Evolutionary conservation across 306 rosid genomes (phyloP), one percentile per base, ranked within the genome.

Genomic region (Castanea mollissima): DNA sequence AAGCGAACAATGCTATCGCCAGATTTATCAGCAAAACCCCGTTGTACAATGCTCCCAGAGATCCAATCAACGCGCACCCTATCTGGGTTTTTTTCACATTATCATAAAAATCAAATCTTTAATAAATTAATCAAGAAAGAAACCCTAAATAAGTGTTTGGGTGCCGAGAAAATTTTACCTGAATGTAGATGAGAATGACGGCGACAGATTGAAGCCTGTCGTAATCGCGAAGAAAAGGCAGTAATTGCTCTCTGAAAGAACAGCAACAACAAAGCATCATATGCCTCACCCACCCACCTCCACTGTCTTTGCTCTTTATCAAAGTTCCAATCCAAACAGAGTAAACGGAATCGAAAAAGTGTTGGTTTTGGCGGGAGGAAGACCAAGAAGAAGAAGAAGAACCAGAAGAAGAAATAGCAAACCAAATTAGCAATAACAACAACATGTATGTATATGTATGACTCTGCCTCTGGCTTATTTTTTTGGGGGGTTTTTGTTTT

Each of bases 41-140:
- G 41, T 86, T 94, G 90, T 91, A 94, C 72, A 86, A 90, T 55
- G 99, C 99, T 74, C 99, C 99, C 5, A 94, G 81, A 55, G 97
- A 94, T 85, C 97, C 99, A 79, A 94, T 15, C 84, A 94, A 85
- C 46, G 97, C 97, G 79, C 97, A 90, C 13, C 89, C 99, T 78
- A 94, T 92, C 99, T 94, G 72, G 0, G 11, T 0, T 82, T 54
- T 69, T 55, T 29, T 59, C 44, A 11, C 14, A 49, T 49, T 49
- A 1, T 49, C 1, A 49, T 8, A 41, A 41, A 41, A n/a, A 27
- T 1, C 31, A 23, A 21, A 34, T 9, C 0, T 34, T 67, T 7
- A 21, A 52, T 10, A 32, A 6, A 23, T 19, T 0, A 64, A 6
- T 3, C 1, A 31, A 23, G 16, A 0, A 31, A 23, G 16, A 0